Evolutionary conservation across 2,329 filamentous ascomycete species (phyloP), one percentile per base, ranked within the genome.

Genomic region (Colletotrichum sp.): DNA sequence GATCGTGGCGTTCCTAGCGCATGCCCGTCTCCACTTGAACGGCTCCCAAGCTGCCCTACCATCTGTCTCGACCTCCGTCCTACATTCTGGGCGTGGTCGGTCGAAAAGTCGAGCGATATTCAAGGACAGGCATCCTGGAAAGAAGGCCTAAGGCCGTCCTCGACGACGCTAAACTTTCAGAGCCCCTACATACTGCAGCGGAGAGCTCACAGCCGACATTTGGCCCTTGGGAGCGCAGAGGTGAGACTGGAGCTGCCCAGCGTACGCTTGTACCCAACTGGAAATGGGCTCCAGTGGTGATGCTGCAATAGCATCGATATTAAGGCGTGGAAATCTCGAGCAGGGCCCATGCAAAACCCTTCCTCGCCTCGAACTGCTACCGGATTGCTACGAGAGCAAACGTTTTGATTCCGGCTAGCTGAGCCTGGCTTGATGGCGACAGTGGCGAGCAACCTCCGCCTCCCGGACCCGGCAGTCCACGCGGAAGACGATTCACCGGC

Each of bases 261-360:
- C 62, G 66, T 15, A 68, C 36, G 55, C 63, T 39, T 67, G 63
- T 32, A 62, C 63, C 39, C 63, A 63, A 32, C 34, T 55, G 49
- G 62, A 68, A 32, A 57, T 36, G 63, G 69, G 69, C 15, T 57
- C 62, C 72, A 68, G 64, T 62, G 30, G 63, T 55, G 69, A 67
- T 71, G 67, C 72, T 77, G 75, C 72, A 77, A 75, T 77, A 71
- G 21, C 67, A 65, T 28, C 67, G 21, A 26, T 71, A 24, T 68
- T 71, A 67, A 75, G 68, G 24, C 68, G n/a, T 62, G 49, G 28
- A 49, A 66, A 39, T 30, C 67, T 66, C 28, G 30, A 21, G 32
- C 52, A 28, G n/a, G 36, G 68, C 62, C 68, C 68, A 65, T 21
- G 26, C 60, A n/a, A 66, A 24, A 71, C 26, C 21, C 65, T 21